phyloP scores from a whole-genome alignment of 1,139 yeast genomes.

The Eremothecium coryli region DNA sequence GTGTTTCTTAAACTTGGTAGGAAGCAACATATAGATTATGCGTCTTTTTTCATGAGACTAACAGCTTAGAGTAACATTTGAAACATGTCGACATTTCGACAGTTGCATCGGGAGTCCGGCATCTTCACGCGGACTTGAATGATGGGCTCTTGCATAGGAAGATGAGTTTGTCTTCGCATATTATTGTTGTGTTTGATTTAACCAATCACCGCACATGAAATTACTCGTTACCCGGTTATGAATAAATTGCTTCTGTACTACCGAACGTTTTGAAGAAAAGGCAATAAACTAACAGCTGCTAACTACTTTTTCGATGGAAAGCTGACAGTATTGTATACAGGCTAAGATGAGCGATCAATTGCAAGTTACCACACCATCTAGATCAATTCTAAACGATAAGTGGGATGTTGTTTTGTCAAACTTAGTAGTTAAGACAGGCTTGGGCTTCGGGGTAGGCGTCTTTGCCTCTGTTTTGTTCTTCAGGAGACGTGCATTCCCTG shows the following conservation, averaged over 20 bases:
- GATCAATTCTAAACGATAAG: conserved; percentile 69
- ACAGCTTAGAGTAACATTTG: too few species aligned
- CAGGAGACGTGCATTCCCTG: conserved; percentile 93
- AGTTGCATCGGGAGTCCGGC: too few species aligned
- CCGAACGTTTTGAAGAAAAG: too few species aligned
- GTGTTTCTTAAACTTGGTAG: too few species aligned
- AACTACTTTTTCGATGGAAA: neutral
- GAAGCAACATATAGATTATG: too few species aligned
- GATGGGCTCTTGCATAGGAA: too few species aligned
- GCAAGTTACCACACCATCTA: conserved; percentile 43
- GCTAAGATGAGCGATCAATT: conserved; percentile 26
- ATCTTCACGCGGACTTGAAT: too few species aligned
- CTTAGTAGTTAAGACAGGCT: conserved; percentile 89
- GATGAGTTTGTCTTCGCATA: too few species aligned
- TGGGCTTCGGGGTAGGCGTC: conserved; percentile 96
- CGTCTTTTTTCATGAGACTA: too few species aligned
- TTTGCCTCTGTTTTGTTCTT: conserved; percentile 84
- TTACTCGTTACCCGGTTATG: neutral
- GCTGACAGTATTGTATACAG: neutral
- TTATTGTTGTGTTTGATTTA: neutral
- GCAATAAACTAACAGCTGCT: neutral
- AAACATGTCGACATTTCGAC: too few species aligned
- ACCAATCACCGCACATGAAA: neutral
- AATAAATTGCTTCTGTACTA: neutral
- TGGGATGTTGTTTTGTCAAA: conserved; percentile 98